A percentile compares a stretch with the other conserved stretches of the same genome.
Evolutionary conservation across 2,329 filamentous ascomycete genomes (phyloP).

Genomic region (Pezicula radicicola): DNA sequence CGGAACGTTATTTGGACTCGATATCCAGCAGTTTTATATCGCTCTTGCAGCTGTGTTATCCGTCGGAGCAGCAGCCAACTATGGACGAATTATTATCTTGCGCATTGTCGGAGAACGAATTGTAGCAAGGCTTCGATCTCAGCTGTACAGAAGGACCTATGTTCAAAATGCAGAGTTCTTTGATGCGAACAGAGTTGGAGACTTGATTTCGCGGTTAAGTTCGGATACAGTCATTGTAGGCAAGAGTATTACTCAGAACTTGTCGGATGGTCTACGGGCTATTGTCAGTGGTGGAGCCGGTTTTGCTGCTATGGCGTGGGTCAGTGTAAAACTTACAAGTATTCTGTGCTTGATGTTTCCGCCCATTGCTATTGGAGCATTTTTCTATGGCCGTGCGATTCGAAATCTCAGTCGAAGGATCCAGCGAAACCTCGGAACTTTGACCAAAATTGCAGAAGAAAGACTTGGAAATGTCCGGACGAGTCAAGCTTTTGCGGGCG

Average conservation of each 20-base stretch:
- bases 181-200: slow-evolving; percentile 93
- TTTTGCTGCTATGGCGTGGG: slow-evolving; percentile 92
- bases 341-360: slow-evolving; percentile 85
- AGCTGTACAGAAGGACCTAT: slow-evolving; percentile 87
- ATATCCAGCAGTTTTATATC: slow-evolving; percentile 83
- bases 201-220: slow-evolving; percentile 90
- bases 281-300: slow-evolving; percentile 88
- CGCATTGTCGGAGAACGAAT: slow-evolving; percentile 94
- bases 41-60: slow-evolving; percentile 75
- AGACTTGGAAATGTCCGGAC: slow-evolving; percentile 96
- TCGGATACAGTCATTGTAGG: slow-evolving; percentile 97
- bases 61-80: slow-evolving; percentile 85
- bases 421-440: slow-evolving; percentile 85
- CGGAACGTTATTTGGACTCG: slow-evolving; percentile 75
- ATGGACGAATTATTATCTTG: slow-evolving; percentile 87
- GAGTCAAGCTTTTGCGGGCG: slow-evolving; percentile 92
- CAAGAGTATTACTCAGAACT: slow-evolving; percentile 96
- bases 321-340: slow-evolving; percentile 85
- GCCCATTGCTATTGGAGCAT: slow-evolving; percentile 83
- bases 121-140: slow-evolving; percentile 82
- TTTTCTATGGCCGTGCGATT: slow-evolving; percentile 87
- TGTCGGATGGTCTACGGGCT: slow-evolving; percentile 91
- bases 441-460: slow-evolving; percentile 98
- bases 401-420: slow-evolving; percentile 88
- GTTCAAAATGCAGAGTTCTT: slow-evolving; percentile 99